Percentiles rank a stretch among this genome's conserved stretches.
phyloP scores from a whole-genome alignment of 164 flowering plant genomes.

The Vitis labrusca region DNA sequence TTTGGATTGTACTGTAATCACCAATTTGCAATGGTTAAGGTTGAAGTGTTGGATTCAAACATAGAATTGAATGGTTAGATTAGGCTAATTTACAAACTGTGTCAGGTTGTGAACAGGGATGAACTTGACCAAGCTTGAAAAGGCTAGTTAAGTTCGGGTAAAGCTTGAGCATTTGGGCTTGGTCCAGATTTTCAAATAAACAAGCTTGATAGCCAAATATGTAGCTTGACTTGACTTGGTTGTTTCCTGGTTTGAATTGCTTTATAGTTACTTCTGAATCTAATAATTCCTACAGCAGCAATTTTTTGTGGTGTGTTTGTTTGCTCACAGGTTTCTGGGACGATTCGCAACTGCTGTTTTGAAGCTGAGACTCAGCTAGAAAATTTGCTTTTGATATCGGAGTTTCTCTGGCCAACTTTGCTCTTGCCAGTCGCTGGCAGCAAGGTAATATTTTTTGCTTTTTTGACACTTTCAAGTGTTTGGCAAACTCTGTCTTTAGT shows the following conservation, averaged over 20 bases:
- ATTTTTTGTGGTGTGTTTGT: constrained; percentile 2
- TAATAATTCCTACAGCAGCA: not conserved
- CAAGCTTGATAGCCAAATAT: not conserved
- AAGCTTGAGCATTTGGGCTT: too few relatives aligned
- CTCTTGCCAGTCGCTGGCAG: constrained; percentile 94
- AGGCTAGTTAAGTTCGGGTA: too few relatives aligned
- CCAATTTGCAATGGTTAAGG: too few relatives aligned
- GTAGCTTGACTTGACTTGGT: not conserved
- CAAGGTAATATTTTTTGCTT: constrained; percentile 42
- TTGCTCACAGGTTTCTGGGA: constrained; percentile 71
- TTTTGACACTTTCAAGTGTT: not conserved
- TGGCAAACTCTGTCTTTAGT: not conserved
- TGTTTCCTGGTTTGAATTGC: not conserved
- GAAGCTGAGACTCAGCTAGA: constrained; percentile 86
- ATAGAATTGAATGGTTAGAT: too few relatives aligned
- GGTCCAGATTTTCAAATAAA: too few relatives aligned
- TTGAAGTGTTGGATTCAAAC: too few relatives aligned
- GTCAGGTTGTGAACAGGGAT: too few relatives aligned
- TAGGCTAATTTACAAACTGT: too few relatives aligned
- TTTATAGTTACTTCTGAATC: not conserved
- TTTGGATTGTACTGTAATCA: too few relatives aligned
- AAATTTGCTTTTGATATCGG: constrained; percentile 82
- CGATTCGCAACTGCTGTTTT: constrained; percentile 92
- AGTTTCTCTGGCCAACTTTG: constrained; percentile 95
- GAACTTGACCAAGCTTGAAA: too few relatives aligned